Base-by-base conservation (phyloP, 2,329 filamentous ascomycete genomes). In the Furcasterigmium sp. region DNA sequence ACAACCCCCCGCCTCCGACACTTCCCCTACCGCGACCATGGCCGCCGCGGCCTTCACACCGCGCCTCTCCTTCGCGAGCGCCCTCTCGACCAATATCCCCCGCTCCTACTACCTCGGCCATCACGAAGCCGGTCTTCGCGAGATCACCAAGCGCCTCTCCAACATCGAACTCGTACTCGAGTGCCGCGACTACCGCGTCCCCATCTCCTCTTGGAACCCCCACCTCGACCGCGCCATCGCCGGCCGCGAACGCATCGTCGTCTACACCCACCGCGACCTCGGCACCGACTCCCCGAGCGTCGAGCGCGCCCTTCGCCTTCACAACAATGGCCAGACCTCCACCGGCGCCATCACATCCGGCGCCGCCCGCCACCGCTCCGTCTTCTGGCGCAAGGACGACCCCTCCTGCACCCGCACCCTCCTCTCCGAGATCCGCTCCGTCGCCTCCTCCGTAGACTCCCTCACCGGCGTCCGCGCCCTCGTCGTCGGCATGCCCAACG, bases 401-500 rank as follows among this genome's bases (percentile, higher is more conserved):
- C 46, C 55, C 10, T 41, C 51, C 3, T 59, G 58, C 23, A 69
- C 72, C 9, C 53, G 52, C 5, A 42, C 52, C 3, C 59, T 80
- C 4, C 58, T 80, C 10, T 50, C 49, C 15, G 56, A 59, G 25
- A 56, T 69, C 15, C 60, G 58, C 29, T 52, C 59, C 30, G 47
- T 57, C 15, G 63, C 64, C 15, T 46, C 42, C 14, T 50, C 48
- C 2, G 51, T 62, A 17, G 62, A 81, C 53, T 78, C 78, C 18
- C 67, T 97, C n/a, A 83, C 87, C 8, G 91, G 90, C n/a, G 77
- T 89, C 53, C 80, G 90, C 39, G 79, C 90, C 44, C 78, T 98
- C 62, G 80, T 97, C 1, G 91, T 97, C 13, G 93, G 93, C 43
- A 96, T 98, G 91, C 93, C 93, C 28, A 98, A 98, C 59, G 88